A percentile compares a stretch with the other conserved stretches of the same genome.
Evolutionary conservation across 2,329 filamentous ascomycete genomes (phyloP).

Genomic region (Colletotrichum magnum): DNA sequence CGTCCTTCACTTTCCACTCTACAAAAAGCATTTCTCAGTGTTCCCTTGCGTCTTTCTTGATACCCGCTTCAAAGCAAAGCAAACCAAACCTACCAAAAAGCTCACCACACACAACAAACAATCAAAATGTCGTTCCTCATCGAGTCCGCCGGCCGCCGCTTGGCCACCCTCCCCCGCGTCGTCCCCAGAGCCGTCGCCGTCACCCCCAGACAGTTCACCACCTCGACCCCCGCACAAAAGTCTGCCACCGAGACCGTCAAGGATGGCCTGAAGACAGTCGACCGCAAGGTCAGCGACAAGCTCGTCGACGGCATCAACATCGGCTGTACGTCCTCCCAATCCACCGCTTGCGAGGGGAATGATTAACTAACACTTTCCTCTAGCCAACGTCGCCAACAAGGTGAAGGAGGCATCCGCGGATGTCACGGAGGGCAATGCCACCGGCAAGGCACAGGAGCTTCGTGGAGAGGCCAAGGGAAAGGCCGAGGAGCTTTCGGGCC

Average conservation of each 20-base stretch:
- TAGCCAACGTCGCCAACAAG: constrained; percentile 60
- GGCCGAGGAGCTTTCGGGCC: constrained; percentile 52
- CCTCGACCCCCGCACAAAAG: constrained; percentile 61
- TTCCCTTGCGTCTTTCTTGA: background rate
- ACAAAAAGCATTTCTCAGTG: background rate
- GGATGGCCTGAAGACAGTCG: constrained; percentile 71
- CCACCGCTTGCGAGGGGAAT: no score
- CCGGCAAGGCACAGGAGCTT: constrained; percentile 54
- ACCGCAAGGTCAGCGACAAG: constrained; percentile 72
- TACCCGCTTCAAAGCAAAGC: background rate
- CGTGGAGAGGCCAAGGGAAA: constrained; percentile 58
- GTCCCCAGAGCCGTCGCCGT: constrained; percentile 54
- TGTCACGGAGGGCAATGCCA: constrained; percentile 53
- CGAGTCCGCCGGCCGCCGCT: constrained; percentile 59
- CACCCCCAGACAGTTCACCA: constrained; percentile 66
- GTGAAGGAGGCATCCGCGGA: constrained; percentile 61
- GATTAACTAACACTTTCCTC: constrained; percentile 23
- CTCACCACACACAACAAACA: background rate
- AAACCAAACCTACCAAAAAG: background rate
- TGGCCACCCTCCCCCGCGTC: constrained; percentile 50
- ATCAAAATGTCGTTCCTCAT: constrained; percentile 68
- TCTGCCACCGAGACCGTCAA: constrained; percentile 68
- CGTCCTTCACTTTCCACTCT: background rate
- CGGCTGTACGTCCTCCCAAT: constrained; percentile 60
- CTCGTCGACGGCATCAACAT: constrained; percentile 73